Base-by-base conservation (phyloP, 441 rosid species). In the Adansonia madagascariensis region DNA sequence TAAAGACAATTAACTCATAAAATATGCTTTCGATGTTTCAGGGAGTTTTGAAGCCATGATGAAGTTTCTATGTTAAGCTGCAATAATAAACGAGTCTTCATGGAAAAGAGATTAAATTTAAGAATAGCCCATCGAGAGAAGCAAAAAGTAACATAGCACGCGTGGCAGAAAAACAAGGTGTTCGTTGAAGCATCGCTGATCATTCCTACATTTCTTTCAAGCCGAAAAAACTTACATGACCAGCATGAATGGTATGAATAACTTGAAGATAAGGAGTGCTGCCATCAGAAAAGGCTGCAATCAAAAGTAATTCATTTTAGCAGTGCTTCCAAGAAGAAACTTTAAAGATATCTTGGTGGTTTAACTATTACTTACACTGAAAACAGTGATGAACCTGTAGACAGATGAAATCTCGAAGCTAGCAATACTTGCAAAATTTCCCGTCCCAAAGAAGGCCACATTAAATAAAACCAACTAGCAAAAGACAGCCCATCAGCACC, bases 381-480 rank as follows among this genome's bases (percentile, higher is more conserved):
- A 95, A 84, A 95, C 80, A 44, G 98, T 95, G 88, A 95, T 90
- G 83, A 95, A 95, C 57, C 99, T 87, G 74, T 93, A 95, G 53
- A 95, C 98, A 41, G 98, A 95, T 70, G 98, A 95, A 79, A 95
- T 95, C 91, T 95, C 99, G 79, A 95, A 95, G 85, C 99, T 95
- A 73, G 99, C 99, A 82, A 95, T 95, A 84, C 98, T 95, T 71
- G 97, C 98, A 75, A 95, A 95, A 86, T 93, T 95, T 56, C 99
- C 98, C 62, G 99, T 93, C 78, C 99, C 99, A 12, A 93, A 95
- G 92, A 95, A 95, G 43, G 99, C 97, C 9, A 95, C 92, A 75
- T 95, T 92, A 84, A 95, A 92, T 69, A 94, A 81, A 77, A 95
- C 94, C 98, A 93, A 78, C 99, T 95, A 85, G 74, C 77, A 31